Conservation (phyloP, 192 early-diverging fungal species). For the Spinellus fusiger region DNA sequence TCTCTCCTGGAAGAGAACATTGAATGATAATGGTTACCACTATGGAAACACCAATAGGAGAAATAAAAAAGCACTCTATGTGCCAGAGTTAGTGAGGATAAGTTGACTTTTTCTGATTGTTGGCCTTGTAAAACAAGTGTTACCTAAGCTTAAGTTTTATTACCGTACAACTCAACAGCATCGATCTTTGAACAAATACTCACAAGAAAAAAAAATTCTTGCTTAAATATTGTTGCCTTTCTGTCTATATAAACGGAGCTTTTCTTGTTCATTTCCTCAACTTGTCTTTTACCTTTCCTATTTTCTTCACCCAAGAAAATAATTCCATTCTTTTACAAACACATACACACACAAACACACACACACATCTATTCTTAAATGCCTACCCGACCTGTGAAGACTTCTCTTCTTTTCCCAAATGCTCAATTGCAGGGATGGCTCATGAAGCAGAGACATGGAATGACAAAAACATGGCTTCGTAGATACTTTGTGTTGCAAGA, state of each 20-base stretch:
- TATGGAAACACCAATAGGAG: too few relatives aligned
- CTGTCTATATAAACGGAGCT: not conserved
- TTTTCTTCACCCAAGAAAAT: not conserved
- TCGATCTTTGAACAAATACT: not conserved
- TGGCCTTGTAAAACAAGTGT: too few relatives aligned
- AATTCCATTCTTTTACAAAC: too few relatives aligned
- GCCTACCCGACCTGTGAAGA: not conserved
- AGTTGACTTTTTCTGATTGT: too few relatives aligned
- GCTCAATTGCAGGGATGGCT: slow-evolving; percentile 11
- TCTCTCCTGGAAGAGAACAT: too few relatives aligned
- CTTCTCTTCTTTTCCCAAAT: not conserved
- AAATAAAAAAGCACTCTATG: too few relatives aligned
- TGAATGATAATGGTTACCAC: too few relatives aligned
- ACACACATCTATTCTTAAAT: not conserved
- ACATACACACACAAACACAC: not conserved
- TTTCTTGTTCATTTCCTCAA: not conserved
- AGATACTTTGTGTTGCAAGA: slow-evolving; percentile 25
- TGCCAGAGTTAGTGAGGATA: too few relatives aligned
- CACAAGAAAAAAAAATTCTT: not conserved
- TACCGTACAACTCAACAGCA: too few relatives aligned
- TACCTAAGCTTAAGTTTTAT: too few relatives aligned
- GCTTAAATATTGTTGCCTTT: too few relatives aligned
- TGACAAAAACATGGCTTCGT: slow-evolving; percentile 8
- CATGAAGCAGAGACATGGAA: slow-evolving; percentile 25
- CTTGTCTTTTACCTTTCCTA: not conserved